Base-by-base conservation (phyloP, 2,329 filamentous ascomycete genomes). In the Ciborinia camelliae region DNA sequence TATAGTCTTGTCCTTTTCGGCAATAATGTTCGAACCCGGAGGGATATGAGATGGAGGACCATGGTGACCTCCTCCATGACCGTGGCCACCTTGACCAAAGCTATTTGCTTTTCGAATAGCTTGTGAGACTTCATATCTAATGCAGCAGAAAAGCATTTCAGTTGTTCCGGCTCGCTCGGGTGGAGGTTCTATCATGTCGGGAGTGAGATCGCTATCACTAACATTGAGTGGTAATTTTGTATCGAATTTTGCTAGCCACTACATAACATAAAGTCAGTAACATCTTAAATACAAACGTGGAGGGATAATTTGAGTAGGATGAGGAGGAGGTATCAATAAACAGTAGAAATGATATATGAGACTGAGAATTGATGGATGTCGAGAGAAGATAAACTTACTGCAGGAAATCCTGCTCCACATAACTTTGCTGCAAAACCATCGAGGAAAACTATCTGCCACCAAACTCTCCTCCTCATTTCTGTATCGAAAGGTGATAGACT, bases 361-460 rank as follows among this genome's bases (percentile, higher is more conserved):
- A 43, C 18, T 20, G 41, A 23, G n/a, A 23, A 23, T 12, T 23
- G 5, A 23, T 23, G n/a, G n/a, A 4, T 23, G 9, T 47, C n/a
- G n/a, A 47, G 15, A 23, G n/a, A 10, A 8, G 6, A 45, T 48
- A 26, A 23, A 58, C 62, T 51, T 59, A 64, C 62, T 12, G 41
- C 63, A n/a, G 71, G 76, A 28, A 80, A 77, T 20, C 76, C 79
- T 1, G 81, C 79, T 14, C 84, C 84, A 15, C 83, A 79, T 59
- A 86, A 79, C 69, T 86, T 84, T 20, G 83, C 81, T 2, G 81
- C 80, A 26, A 82, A 81, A 18, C 83, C 78, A 69, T 89, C 86
- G 1, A 88, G 78, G n/a, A 86, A 81, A 39, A 86, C 75, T 23
- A 89, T 80, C 67, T 87, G 84, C 77, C 84, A 84, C 83, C 86